Conservation (phyloP, 2,329 filamentous ascomycete genomes). For the Aureobasidium sp. region DNA sequence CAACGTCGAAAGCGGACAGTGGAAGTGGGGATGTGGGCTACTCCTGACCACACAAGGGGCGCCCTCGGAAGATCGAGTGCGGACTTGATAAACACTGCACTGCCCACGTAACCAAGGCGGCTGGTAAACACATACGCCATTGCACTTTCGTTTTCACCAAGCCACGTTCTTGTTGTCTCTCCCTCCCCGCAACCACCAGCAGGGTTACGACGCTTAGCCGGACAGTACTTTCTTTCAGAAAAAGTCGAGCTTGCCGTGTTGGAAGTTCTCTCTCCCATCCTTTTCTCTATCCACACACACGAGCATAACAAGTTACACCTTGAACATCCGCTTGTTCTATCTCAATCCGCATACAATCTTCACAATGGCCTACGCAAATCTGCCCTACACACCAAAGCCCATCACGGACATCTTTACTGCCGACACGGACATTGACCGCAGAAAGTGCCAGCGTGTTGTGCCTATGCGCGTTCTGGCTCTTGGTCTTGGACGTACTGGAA, state of each 20-base stretch:
- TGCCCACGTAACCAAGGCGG: constrained; percentile 10
- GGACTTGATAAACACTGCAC: constrained; percentile 10
- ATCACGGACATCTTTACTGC: constrained; percentile 55
- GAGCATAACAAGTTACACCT: neutral
- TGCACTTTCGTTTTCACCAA: neutral
- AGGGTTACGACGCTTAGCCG: constrained; percentile 12
- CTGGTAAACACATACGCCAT: constrained; percentile 8
- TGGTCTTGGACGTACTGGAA: constrained; percentile 63
- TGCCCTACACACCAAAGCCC: constrained; percentile 41
- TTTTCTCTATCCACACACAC: neutral
- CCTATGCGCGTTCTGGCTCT: constrained; percentile 68
- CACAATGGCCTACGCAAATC: constrained; percentile 32
- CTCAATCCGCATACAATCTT: neutral
- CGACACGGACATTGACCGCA: constrained; percentile 62
- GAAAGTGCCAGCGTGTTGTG: constrained; percentile 57
- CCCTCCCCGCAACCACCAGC: neutral
- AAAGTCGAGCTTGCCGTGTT: constrained; percentile 3
- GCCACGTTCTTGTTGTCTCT: constrained; percentile 6
- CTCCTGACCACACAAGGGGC: constrained; percentile 8
- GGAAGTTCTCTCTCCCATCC: neutral
- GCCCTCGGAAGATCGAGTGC: neutral
- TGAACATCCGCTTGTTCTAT: neutral
- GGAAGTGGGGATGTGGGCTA: constrained; percentile 9
- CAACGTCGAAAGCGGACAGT: constrained; percentile 1
- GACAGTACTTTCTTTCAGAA: neutral